Conservation (phyloP, 192 early-diverging fungal species). For the Chytriomyces sp. region DNA sequence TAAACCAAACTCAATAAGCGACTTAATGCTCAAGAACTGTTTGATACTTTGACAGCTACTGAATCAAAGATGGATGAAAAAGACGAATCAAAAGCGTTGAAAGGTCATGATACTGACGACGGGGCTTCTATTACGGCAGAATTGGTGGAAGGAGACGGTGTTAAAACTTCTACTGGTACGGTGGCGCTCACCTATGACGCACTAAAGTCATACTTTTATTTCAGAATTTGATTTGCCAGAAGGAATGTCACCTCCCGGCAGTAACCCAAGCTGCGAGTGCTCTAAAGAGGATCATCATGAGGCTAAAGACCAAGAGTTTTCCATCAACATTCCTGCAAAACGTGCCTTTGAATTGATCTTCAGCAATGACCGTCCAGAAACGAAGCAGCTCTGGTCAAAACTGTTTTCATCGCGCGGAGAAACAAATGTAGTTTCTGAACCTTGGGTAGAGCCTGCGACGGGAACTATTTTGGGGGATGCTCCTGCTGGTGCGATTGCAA, state of each 20-base stretch:
- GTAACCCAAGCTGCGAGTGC: conserved; percentile 61
- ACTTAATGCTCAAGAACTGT: conserved; percentile 40
- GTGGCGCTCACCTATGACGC: too few species aligned
- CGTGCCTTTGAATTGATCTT: conserved; percentile 62
- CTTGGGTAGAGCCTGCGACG: conserved; percentile 29
- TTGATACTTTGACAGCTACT: conserved; percentile 20
- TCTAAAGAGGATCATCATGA: conserved; percentile 62
- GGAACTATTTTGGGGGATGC: conserved; percentile 25
- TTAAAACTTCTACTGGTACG: not conserved
- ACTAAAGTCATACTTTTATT: too few species aligned
- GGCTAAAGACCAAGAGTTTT: conserved; percentile 56
- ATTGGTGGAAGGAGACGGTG: not conserved
- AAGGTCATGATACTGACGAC: conserved; percentile 1
- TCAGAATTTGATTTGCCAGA: conserved; percentile 53
- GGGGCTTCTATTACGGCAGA: not conserved
- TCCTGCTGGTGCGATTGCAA: conserved; percentile 15
- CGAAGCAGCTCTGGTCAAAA: conserved; percentile 45
- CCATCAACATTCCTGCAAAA: conserved; percentile 60
- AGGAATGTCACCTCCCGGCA: conserved; percentile 46
- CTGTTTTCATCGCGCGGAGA: conserved; percentile 54
- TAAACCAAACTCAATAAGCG: not conserved
- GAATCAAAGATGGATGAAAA: conserved; percentile 29
- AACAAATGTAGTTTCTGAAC: conserved; percentile 27
- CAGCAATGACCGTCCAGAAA: conserved; percentile 34
- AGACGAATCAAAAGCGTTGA: not conserved